phyloP scores from a whole-genome alignment of 1,284 basidiomycete species.

The Naganishia cerealis region DNA sequence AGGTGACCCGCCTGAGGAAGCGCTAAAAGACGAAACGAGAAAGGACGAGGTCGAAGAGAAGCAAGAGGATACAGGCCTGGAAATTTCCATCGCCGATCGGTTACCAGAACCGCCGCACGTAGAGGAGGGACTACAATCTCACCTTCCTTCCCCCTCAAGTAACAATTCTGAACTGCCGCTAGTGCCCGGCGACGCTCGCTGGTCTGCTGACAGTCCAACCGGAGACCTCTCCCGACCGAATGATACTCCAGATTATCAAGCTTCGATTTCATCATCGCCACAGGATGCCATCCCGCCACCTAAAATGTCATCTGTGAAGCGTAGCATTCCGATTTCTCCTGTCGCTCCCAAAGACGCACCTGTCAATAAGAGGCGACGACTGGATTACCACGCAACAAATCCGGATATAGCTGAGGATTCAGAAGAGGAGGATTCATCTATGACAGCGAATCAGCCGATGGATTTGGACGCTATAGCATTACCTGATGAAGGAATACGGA shows the following conservation, averaged over 20 bases:
- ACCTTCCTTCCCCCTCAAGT: neutral
- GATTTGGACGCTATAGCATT: neutral
- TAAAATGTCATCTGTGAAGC: neutral
- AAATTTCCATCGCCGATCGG: neutral
- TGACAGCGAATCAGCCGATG: neutral
- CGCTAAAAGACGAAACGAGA: neutral
- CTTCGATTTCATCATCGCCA: neutral
- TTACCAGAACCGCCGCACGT: neutral
- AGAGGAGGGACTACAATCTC: neutral
- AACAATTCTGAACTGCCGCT: neutral
- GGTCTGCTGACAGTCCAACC: neutral
- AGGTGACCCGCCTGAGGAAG: neutral
- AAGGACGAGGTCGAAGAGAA: neutral
- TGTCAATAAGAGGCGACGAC: slow-evolving; percentile 9
- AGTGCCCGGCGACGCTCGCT: neutral
- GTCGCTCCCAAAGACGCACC: slow-evolving; percentile 2
- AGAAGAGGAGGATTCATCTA: neutral
- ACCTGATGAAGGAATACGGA: neutral
- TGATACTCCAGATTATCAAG: neutral
- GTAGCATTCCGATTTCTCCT: slow-evolving; percentile 2
- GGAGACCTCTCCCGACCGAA: neutral
- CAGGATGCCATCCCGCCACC: neutral
- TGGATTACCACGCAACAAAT: neutral
- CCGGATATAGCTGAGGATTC: slow-evolving; percentile 2
- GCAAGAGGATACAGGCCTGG: neutral